Base-by-base conservation (phyloP, 495 filamentous ascomycete genomes). In the Neurospora pannonica region DNA sequence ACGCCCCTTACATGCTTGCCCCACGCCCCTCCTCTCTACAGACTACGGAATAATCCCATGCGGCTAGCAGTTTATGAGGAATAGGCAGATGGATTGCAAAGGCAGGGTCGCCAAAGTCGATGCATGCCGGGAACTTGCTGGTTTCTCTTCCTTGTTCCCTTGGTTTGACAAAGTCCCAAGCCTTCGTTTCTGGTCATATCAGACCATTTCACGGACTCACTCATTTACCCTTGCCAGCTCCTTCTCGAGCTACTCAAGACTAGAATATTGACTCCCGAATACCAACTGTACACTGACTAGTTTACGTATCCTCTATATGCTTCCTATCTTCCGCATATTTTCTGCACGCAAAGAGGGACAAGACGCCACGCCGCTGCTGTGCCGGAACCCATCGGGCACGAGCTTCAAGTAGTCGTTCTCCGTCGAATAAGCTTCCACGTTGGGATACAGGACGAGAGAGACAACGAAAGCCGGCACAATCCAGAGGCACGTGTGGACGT, bases 1-100 rank as follows among this genome's bases (percentile, higher is more conserved):
- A 46, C 70, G 74, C 48, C 39, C 54, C 74, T 72, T 73, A 72
- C 74, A 71, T 42, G 70, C 75, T 72, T 75, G 21, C 74, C 71
- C 72, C 76, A 76, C 70, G 46, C 74, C 71, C 42, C 60, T 71
- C 71, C 71, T 74, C 60, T 38, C 40, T 70, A 70, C 74, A 77
- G 75, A 74, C 76, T 73, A 76, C 76, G 54, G 54, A 75, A 78
- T 71, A 71, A 73, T 76, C 71, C 69, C 75, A 74, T 78, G 76
- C 76, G 76, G 76, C 72, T 70, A 71, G 70, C 67, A 71, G 74
- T 78, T 71, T 71, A 77, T 71, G 76, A 73, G 76, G 72, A 76
- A 74, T 74, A 73, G 72, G 76, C 72, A 69, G 28, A 62, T 62
- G 54, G 54, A 62, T 62, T 62, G 54, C 28, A 62, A 62, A 62